These are phyloP conservation scores for Casuarina glauca DNA, from an alignment of 306 rosid species.

Conservation along the genomic window DNA sequence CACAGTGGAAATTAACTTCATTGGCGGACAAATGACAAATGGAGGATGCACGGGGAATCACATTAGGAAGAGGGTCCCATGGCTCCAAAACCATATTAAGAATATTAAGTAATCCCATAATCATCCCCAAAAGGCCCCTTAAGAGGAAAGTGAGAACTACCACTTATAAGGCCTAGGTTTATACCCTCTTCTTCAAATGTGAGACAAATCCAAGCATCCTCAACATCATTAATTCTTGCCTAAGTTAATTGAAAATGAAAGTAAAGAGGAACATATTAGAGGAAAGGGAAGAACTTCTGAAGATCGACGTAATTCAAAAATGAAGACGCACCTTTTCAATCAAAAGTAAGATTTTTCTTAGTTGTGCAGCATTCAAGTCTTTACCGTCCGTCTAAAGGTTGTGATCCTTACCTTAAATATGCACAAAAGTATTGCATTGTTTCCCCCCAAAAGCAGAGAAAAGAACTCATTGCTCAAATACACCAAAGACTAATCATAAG, in stretches of 20 bases:
- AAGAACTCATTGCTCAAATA: constrained; percentile 85
- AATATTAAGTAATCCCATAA: too few relatives aligned
- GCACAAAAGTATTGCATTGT: constrained; percentile 87
- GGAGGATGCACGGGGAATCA: too few relatives aligned
- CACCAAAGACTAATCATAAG: constrained; percentile 33
- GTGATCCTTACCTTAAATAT: constrained; percentile 68
- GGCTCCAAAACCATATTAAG: too few relatives aligned
- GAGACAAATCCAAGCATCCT: too few relatives aligned
- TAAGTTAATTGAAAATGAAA: constrained; percentile 23
- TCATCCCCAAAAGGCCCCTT: too few relatives aligned
- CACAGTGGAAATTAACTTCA: too few relatives aligned
- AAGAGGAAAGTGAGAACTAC: too few relatives aligned
- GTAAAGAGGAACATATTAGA: neutral
- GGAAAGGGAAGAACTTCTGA: neutral
- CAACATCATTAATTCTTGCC: constrained; percentile 50
- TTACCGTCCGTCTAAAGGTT: constrained; percentile 53
- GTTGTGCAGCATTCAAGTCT: constrained; percentile 72
- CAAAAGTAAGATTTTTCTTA: constrained; percentile 67
- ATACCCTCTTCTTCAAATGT: too few relatives aligned
- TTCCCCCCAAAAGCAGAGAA: constrained; percentile 75
- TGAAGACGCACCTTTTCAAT: constrained; percentile 54
- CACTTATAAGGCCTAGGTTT: too few relatives aligned
- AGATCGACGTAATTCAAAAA: neutral
- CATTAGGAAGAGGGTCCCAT: too few relatives aligned
- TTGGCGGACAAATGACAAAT: too few relatives aligned